A percentile compares a stretch with the other conserved stretches of the same genome.
Evolutionary conservation across 1,284 basidiomycete genomes (phyloP).

Genomic region (Uromyces viciae-fabae): DNA sequence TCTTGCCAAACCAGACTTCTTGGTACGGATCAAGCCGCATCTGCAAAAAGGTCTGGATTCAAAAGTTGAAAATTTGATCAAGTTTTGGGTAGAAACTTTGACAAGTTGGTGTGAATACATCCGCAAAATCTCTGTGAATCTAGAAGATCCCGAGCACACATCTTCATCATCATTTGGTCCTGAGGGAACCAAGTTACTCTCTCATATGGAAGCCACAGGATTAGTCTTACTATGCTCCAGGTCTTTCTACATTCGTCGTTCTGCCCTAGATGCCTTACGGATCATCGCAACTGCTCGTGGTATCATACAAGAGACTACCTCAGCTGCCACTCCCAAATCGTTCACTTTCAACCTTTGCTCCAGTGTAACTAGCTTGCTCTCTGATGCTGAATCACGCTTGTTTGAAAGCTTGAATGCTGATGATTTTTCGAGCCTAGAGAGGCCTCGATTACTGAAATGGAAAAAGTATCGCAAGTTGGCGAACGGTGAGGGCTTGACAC

Average conservation of each 20-base stretch:
- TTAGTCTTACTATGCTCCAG: conserved; percentile 39
- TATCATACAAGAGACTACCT: conserved; percentile 32
- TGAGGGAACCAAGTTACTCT: conserved; percentile 37
- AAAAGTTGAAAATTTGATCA: conserved; percentile 34
- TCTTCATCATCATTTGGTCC: conserved; percentile 16
- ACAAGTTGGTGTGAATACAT: conserved; percentile 41
- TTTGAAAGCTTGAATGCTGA: conserved; percentile 26
- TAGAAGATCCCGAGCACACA: conserved; percentile 2
- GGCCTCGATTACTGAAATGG: conserved; percentile 31
- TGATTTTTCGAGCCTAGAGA: conserved; percentile 34
- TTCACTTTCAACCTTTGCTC: neutral
- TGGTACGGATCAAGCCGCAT: conserved; percentile 27
- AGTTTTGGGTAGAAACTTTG: conserved; percentile 43
- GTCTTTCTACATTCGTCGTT: conserved; percentile 34
- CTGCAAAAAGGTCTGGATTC: conserved; percentile 38
- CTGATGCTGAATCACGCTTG: conserved; percentile 30
- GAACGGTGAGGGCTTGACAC: conserved; percentile 33
- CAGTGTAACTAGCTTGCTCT: conserved; percentile 33
- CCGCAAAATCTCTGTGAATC: conserved; percentile 17
- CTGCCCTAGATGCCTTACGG: conserved; percentile 41
- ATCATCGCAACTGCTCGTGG: conserved; percentile 38
- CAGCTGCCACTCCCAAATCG: conserved; percentile 26
- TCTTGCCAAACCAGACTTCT: conserved; percentile 40
- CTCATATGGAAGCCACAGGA: conserved; percentile 31
- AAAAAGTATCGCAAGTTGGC: conserved; percentile 39